These are phyloP conservation scores for Penicillium malachiteum DNA, from an alignment of 495 filamentous ascomycete genomes.

Conservation along the genomic window DNA sequence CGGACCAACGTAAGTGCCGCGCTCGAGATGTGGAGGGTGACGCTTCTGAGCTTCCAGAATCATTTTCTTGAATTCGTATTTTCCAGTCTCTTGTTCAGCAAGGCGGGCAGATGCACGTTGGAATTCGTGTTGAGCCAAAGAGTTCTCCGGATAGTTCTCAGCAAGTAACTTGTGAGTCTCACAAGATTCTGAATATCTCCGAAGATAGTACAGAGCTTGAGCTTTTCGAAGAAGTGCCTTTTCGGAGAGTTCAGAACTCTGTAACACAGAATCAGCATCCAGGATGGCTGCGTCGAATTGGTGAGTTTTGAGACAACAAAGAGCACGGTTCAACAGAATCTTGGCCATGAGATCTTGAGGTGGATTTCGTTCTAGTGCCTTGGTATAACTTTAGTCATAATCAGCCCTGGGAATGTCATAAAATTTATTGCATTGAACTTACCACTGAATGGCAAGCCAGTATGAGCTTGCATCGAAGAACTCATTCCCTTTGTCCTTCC, in stretches of 20 bases:
- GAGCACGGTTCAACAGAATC: conserved; percentile 44
- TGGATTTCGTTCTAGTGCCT: conserved; percentile 19
- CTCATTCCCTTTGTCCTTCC: conserved; percentile 44
- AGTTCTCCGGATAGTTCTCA: conserved; percentile 25
- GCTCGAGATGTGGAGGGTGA: conserved; percentile 41
- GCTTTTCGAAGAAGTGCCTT: conserved; percentile 49
- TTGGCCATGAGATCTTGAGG: conserved; percentile 15
- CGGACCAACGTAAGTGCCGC: conserved; percentile 42
- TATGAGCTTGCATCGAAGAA: conserved; percentile 21
- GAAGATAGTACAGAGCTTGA: conserved; percentile 45
- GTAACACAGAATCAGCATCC: conserved; percentile 38
- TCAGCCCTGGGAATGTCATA: conserved; percentile 8
- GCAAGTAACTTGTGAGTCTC: conserved; percentile 20
- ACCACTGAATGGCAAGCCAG: conserved; percentile 26
- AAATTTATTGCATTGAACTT: conserved; percentile 1
- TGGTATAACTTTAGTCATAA: conserved; percentile 23
- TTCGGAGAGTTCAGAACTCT: conserved; percentile 27
- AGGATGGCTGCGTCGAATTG: conserved; percentile 48
- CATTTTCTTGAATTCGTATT: conserved; percentile 46
- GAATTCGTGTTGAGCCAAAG: conserved; percentile 16
- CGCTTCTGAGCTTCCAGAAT: conserved; percentile 31
- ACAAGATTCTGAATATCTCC: conserved; percentile 39
- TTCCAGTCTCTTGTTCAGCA: conserved; percentile 26
- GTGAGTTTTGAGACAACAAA: conserved; percentile 41
- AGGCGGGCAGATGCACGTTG: conserved; percentile 18